These are phyloP conservation scores for Lachancea meyersii DNA, from an alignment of 805 yeast genomes.

Conservation along the genomic window DNA sequence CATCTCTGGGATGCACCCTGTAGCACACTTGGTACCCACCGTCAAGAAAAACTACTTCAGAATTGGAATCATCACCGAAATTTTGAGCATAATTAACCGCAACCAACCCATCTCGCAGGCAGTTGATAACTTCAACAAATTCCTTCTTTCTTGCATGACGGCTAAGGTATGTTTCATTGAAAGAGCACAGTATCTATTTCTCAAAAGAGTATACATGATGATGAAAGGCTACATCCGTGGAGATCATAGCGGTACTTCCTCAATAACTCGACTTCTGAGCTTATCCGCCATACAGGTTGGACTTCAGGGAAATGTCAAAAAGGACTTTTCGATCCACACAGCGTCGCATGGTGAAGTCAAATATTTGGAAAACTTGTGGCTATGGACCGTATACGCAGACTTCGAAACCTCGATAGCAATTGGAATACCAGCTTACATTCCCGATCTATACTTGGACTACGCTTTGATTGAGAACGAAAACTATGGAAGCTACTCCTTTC, in stretches of 20 bases:
- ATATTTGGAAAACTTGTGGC: slow-evolving; percentile 12
- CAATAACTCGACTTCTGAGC: slow-evolving; percentile 7
- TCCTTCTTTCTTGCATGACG: slow-evolving; percentile 12
- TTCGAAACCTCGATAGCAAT: slow-evolving; percentile 10
- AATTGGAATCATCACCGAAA: slow-evolving; percentile 14
- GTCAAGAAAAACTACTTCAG: slow-evolving; percentile 13
- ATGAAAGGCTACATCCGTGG: slow-evolving; percentile 11
- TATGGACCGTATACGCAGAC: slow-evolving; percentile 13
- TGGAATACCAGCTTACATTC: slow-evolving; percentile 11
- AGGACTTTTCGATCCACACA: slow-evolving; percentile 2
- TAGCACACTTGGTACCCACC: slow-evolving; percentile 7
- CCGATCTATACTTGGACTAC: slow-evolving; percentile 4
- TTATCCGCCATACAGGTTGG: slow-evolving; percentile 13
- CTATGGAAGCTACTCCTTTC: slow-evolving; percentile 1
- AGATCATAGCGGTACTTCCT: slow-evolving; percentile 10
- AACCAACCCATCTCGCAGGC: slow-evolving; percentile 9
- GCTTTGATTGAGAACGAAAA: slow-evolving; percentile 1
- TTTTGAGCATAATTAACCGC: slow-evolving; percentile 8
- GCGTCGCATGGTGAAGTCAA: slow-evolving; percentile 4
- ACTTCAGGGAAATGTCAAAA: slow-evolving; percentile 7
- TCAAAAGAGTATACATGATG: slow-evolving; percentile 13
- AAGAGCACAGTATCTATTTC: slow-evolving; percentile 24
- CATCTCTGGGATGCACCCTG: slow-evolving; percentile 6
- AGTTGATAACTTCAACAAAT: slow-evolving; percentile 11
- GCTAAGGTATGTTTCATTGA: slow-evolving; percentile 27